Conservation (phyloP, 2,329 filamentous ascomycete genomes). For the Fusarium sp. region DNA sequence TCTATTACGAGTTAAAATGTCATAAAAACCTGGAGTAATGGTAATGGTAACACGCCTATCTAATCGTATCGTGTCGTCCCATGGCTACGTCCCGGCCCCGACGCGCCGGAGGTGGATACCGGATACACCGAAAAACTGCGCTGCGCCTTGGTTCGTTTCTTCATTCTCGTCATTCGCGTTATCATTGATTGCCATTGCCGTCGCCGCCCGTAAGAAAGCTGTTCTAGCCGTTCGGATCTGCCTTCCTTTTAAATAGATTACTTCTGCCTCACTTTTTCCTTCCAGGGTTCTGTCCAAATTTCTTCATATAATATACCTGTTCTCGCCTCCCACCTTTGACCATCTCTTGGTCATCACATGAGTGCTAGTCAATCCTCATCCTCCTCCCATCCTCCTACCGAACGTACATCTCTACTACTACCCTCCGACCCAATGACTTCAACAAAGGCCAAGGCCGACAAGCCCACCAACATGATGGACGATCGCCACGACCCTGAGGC, state of each 20-base stretch:
- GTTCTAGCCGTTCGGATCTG: constrained; percentile 25
- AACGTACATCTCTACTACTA: constrained; percentile 16
- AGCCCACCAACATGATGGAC: constrained; percentile 33
- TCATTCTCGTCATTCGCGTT: background rate
- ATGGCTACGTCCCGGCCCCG: constrained; percentile 11
- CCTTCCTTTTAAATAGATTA: constrained; percentile 19
- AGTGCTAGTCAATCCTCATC: constrained; percentile 7
- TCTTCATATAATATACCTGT: background rate
- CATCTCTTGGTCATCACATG: constrained; percentile 13
- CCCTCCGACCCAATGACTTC: constrained; percentile 16
- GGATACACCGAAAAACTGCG: constrained; percentile 28
- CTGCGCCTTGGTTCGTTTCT: constrained; percentile 9
- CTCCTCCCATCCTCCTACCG: constrained; percentile 5
- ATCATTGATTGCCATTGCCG: background rate
- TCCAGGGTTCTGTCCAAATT: background rate
- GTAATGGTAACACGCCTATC: constrained; percentile 5
- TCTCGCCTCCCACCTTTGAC: background rate
- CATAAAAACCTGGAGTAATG: constrained; percentile 31
- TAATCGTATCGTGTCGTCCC: constrained; percentile 10
- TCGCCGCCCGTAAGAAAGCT: constrained; percentile 32
- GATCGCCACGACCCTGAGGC: constrained; percentile 18
- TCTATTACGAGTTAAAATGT: constrained; percentile 29
- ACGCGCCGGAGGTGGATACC: constrained; percentile 30
- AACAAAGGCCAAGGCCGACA: constrained; percentile 10
- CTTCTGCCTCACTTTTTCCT: background rate